These are phyloP conservation scores for Debaryomyces nepalensis DNA, from an alignment of 1,139 yeast species.

Conservation along the genomic window DNA sequence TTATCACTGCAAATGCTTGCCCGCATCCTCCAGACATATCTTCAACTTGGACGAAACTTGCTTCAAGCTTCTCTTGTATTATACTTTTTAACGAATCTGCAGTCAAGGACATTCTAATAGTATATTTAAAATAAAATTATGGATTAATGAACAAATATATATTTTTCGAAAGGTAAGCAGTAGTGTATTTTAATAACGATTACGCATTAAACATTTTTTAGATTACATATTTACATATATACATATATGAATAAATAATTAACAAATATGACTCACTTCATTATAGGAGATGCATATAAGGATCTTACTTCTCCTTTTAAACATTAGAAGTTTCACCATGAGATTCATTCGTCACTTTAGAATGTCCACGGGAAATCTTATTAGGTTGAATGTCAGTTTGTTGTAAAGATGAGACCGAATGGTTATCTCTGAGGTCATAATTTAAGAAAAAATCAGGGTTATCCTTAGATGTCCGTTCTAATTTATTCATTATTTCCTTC, in stretches of 20 bases:
- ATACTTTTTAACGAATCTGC: conserved; percentile 50
- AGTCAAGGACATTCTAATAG: conserved; percentile 41
- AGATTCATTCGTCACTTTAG: conserved; percentile 34
- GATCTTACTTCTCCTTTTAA: neutral
- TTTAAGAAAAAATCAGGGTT: conserved; percentile 33
- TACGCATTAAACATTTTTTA: neutral
- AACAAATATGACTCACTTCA: neutral
- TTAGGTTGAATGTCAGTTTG: conserved; percentile 37
- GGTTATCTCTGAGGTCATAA: conserved; percentile 26
- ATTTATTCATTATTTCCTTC: conserved; percentile 42
- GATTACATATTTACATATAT: neutral
- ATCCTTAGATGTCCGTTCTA: conserved; percentile 40
- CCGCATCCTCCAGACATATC: conserved; percentile 88
- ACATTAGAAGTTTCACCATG: conserved; percentile 30
- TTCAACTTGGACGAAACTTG: conserved; percentile 63
- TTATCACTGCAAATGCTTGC: conserved; percentile 83
- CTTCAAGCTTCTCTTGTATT: conserved; percentile 55
- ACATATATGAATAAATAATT: neutral
- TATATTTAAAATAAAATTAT: no score
- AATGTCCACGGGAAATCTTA: conserved; percentile 41
- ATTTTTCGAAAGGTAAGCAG: no score
- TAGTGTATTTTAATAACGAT: conserved; percentile 3
- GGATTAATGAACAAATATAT: no score
- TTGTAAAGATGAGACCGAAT: conserved; percentile 21
- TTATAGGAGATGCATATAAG: no score